These are phyloP conservation scores for Suillus sp. DNA, from an alignment of 768 basidiomycete species.

Conservation along the genomic window DNA sequence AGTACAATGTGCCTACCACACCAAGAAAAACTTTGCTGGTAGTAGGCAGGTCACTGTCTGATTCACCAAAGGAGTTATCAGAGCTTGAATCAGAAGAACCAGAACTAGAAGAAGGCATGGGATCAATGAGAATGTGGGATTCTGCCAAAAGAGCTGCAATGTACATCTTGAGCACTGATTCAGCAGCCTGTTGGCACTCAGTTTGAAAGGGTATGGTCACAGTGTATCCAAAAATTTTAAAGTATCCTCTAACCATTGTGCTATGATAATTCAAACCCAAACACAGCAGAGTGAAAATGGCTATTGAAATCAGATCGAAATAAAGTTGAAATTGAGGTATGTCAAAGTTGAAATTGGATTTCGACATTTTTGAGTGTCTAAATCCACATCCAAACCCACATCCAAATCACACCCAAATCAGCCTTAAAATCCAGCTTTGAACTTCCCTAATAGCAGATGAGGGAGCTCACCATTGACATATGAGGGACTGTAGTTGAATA, in stretches of 20 bases:
- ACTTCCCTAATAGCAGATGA: conserved; percentile 12
- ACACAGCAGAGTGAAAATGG: not conserved
- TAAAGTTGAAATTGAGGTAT: not conserved
- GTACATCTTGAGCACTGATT: not conserved
- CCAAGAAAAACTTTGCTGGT: not conserved
- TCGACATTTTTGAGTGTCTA: not conserved
- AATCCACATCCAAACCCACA: not conserved
- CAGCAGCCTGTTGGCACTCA: conserved; percentile 2
- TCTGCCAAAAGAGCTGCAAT: conserved; percentile 1
- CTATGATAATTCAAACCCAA: not conserved
- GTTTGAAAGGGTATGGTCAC: conserved; percentile 10
- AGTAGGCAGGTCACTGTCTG: not conserved
- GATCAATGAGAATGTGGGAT: not conserved
- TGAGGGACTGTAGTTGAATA: conserved; percentile 19
- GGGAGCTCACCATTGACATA: conserved; percentile 23
- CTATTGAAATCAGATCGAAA: not conserved
- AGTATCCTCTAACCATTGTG: not conserved
- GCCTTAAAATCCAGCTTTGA: not conserved
- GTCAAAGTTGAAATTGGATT: not conserved
- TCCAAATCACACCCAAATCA: not conserved
- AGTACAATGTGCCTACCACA: not conserved
- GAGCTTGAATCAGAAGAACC: conserved; percentile 3
- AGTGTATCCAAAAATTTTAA: not conserved
- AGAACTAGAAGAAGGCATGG: conserved; percentile 2
- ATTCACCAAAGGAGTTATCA: not conserved